A percentile compares a stretch with the other conserved stretches of the same genome.
phyloP scores from a whole-genome alignment of 1,284 basidiomycete genomes.

The Ganoderma lucidum region DNA sequence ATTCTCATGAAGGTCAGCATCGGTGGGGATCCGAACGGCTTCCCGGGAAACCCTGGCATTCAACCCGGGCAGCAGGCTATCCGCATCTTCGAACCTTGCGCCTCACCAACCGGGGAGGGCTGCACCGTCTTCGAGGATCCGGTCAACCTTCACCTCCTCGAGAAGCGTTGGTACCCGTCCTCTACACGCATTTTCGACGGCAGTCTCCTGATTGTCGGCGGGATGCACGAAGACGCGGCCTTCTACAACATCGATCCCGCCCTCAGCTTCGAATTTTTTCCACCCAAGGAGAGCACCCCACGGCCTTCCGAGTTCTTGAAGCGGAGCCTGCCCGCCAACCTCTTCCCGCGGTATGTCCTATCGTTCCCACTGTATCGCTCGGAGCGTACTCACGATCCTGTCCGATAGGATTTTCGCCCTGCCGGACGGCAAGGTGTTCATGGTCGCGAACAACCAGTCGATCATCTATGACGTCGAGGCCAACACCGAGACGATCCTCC shows the following conservation, averaged over 20 bases:
- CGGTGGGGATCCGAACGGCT: conserved; percentile 51
- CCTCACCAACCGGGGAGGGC: conserved; percentile 42
- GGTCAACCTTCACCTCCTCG: conserved; percentile 42
- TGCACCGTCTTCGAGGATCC: conserved; percentile 51
- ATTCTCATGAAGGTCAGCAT: conserved; percentile 45
- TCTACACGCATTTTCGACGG: conserved; percentile 51
- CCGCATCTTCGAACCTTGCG: conserved; percentile 47
- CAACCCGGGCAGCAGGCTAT: conserved; percentile 39
- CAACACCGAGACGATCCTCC: conserved; percentile 49
- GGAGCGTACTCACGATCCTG: not conserved
- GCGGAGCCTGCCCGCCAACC: conserved; percentile 31
- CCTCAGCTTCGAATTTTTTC: conserved; percentile 61
- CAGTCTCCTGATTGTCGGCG: conserved; percentile 50
- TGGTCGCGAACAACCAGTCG: conserved; percentile 53
- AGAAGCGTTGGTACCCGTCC: conserved; percentile 52
- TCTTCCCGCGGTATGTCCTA: conserved; percentile 34
- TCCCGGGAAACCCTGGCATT: conserved; percentile 44
- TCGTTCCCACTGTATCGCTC: not conserved
- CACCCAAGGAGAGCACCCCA: conserved; percentile 54
- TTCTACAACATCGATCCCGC: conserved; percentile 52
- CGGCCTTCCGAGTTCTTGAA: conserved; percentile 55
- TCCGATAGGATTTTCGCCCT: conserved; percentile 29
- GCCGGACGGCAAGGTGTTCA: conserved; percentile 49
- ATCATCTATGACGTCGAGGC: conserved; percentile 35
- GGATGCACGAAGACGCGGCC: conserved; percentile 43